phyloP scores from a whole-genome alignment of 306 rosid species.

The Dryas drummondii region DNA sequence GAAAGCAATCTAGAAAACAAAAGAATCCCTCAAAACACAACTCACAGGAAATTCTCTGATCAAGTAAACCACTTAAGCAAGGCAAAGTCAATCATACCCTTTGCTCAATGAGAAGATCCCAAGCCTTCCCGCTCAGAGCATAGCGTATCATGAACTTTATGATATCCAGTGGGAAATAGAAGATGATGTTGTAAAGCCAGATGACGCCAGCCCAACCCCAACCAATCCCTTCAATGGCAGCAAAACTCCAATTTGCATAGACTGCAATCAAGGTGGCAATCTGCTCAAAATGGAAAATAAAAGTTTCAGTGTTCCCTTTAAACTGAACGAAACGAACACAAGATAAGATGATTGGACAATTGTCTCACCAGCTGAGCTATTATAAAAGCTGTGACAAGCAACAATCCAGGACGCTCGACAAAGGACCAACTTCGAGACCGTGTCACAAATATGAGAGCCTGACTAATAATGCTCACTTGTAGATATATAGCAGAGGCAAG shows the following conservation, averaged over 20 bases:
- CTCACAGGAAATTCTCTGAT: slow-evolving; percentile 13
- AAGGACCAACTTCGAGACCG: slow-evolving; percentile 96
- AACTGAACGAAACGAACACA: neutral
- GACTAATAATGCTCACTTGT: slow-evolving; percentile 98
- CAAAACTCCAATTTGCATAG: slow-evolving; percentile 91
- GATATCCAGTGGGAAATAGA: slow-evolving; percentile 87
- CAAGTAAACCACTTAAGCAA: slow-evolving; percentile 15
- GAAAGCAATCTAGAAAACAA: slow-evolving; percentile 75
- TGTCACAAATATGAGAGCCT: slow-evolving; percentile 96
- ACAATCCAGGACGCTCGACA: slow-evolving; percentile 84
- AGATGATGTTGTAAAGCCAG: slow-evolving; percentile 86
- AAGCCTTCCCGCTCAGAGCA: slow-evolving; percentile 87
- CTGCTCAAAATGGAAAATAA: slow-evolving; percentile 41
- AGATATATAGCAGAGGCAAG: slow-evolving; percentile 94
- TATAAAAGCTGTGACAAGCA: slow-evolving; percentile 70
- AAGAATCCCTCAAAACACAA: slow-evolving; percentile 22
- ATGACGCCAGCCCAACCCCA: slow-evolving; percentile 99
- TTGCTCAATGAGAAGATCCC: slow-evolving; percentile 98
- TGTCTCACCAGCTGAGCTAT: slow-evolving; percentile 87
- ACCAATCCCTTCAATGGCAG: slow-evolving; percentile 96
- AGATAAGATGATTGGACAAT: slow-evolving; percentile 10
- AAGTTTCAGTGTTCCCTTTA: slow-evolving; percentile 14
- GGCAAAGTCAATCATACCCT: slow-evolving; percentile 54
- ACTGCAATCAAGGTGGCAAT: slow-evolving; percentile 94
- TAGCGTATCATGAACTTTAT: slow-evolving; percentile 85